Evolutionary conservation across 2,329 filamentous ascomycete genomes (phyloP).

Genomic region (Chrysoporthe cubensis): DNA sequence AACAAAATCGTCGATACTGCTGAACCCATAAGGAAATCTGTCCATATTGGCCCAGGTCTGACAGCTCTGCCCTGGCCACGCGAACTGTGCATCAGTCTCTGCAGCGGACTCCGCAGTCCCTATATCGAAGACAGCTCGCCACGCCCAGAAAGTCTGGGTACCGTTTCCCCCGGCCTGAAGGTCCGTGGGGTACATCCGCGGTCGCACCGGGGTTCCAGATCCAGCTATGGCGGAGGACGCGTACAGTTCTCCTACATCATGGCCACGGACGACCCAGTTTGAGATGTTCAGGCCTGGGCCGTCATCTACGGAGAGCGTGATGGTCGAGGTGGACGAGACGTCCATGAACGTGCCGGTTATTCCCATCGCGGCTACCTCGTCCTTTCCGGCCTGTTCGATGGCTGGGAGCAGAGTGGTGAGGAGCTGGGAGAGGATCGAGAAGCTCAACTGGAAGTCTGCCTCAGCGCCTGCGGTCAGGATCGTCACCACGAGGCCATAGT

Average conservation of each 20-base stretch:
- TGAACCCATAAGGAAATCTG: slow-evolving; percentile 16
- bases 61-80: slow-evolving; percentile 21
- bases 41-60: slow-evolving; percentile 25
- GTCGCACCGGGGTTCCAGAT: not conserved
- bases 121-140: slow-evolving; percentile 20
- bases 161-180: not conserved
- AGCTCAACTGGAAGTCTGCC: slow-evolving; percentile 12
- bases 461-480: slow-evolving; percentile 42
- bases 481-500: slow-evolving; percentile 49
- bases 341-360: slow-evolving; percentile 46
- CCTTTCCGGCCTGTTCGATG: slow-evolving; percentile 46
- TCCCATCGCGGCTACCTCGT: slow-evolving; percentile 35
- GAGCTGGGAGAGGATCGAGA: slow-evolving; percentile 34
- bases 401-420: slow-evolving; percentile 44
- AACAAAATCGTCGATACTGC: slow-evolving; percentile 17
- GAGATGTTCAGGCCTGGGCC: slow-evolving; percentile 45
- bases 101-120: slow-evolving; percentile 13
- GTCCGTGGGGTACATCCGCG: slow-evolving; percentile 17
- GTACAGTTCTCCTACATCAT: slow-evolving; percentile 45
- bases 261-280: slow-evolving; percentile 45
- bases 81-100: slow-evolving; percentile 14
- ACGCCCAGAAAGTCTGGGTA: slow-evolving; percentile 2
- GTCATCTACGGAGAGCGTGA: slow-evolving; percentile 43
- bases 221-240: slow-evolving; percentile 1
- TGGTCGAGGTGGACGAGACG: slow-evolving; percentile 42